Percentiles rank a stretch among this genome's conserved stretches.
Conservation (phyloP, 192 early-diverging fungal species). For the Obelidium mucronatum region DNA sequence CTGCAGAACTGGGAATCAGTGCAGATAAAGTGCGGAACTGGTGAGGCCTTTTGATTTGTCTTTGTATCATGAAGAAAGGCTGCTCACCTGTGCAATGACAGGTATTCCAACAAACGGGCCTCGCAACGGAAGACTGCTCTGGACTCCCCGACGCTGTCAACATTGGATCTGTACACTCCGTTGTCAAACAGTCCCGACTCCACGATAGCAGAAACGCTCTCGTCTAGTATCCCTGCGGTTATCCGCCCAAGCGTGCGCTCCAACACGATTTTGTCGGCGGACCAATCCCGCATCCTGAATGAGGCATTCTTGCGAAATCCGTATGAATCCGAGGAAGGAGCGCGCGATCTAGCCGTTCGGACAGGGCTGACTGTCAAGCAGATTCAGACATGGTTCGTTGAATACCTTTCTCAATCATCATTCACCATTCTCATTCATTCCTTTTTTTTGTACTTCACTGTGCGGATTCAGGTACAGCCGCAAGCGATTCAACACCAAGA, state of each 20-base stretch:
- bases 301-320: background rate
- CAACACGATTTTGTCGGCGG: background rate
- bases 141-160: background rate
- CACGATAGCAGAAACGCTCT: no score
- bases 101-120: background rate
- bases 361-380: constrained; percentile 10
- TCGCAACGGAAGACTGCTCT: background rate
- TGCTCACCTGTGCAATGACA: background rate
- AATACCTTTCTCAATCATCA: no score
- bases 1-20: background rate
- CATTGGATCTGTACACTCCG: background rate
- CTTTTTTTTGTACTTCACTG: background rate
- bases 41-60: background rate
- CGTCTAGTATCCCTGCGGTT: no score
- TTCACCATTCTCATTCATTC: background rate
- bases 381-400: constrained; percentile 10
- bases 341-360: background rate
- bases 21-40: background rate
- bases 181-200: background rate
- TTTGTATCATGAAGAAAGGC: background rate
- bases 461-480: background rate
- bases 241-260: no score
- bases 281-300: background rate
- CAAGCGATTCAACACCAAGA: constrained; percentile 9
- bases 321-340: constrained; percentile 10